Conservation (phyloP, 108 stramenopile genomes). For the Schizochytrium sp. region DNA sequence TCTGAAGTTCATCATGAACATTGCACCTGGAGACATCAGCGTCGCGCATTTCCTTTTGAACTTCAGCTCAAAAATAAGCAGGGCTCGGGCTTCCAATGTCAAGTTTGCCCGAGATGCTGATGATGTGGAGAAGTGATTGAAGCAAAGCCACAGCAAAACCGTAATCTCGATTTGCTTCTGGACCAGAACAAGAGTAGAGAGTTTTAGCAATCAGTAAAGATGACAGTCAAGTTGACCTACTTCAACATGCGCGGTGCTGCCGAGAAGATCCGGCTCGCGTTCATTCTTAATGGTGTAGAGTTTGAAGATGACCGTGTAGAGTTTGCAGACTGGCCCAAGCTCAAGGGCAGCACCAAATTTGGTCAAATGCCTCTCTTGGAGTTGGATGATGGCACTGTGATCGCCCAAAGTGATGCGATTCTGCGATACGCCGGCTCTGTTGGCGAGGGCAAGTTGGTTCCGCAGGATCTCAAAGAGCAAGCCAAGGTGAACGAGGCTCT, state of each 20-base stretch:
- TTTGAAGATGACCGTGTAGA: slow-evolving; percentile 76
- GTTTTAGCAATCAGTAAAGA: slow-evolving; percentile 70
- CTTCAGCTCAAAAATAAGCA: too few species aligned
- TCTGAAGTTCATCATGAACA: too few species aligned
- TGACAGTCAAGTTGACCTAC: slow-evolving; percentile 78
- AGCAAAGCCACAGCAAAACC: neutral
- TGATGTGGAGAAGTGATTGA: too few species aligned
- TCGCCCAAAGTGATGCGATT: slow-evolving; percentile 78
- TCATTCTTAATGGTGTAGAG: slow-evolving; percentile 70
- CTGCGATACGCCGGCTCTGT: slow-evolving; percentile 74
- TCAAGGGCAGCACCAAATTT: slow-evolving; percentile 80
- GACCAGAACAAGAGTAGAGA: neutral
- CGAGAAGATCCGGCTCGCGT: slow-evolving; percentile 77
- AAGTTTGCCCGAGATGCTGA: too few species aligned
- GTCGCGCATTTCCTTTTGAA: too few species aligned
- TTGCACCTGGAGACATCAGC: too few species aligned
- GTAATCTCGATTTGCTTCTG: neutral
- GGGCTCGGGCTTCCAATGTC: too few species aligned
- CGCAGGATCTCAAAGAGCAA: slow-evolving; percentile 37
- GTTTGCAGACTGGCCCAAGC: slow-evolving; percentile 74
- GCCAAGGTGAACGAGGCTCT: slow-evolving; percentile 77
- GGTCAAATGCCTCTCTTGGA: slow-evolving; percentile 80
- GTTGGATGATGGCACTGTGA: slow-evolving; percentile 55
- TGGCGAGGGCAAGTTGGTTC: neutral
- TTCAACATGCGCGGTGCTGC: slow-evolving; percentile 81